Conservation (phyloP, 768 basidiomycete species). For the Coprinellus micaceus region DNA sequence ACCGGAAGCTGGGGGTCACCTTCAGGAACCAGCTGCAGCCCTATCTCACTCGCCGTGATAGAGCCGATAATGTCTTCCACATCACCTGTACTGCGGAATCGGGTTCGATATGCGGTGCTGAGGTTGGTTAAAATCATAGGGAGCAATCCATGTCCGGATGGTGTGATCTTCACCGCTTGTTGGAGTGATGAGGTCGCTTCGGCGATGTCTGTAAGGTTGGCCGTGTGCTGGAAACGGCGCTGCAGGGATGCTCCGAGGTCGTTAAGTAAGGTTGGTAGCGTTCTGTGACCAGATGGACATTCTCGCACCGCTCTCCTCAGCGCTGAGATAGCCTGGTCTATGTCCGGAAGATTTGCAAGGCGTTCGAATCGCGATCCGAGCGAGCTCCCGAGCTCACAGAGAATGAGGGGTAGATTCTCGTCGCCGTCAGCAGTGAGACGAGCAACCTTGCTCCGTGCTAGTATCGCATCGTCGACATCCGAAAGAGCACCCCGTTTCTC, state of each 20-base stretch:
- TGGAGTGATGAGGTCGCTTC: neutral
- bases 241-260: neutral
- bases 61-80: neutral
- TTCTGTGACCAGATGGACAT: neutral
- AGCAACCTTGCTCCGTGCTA: neutral
- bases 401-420: neutral
- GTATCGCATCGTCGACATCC: neutral
- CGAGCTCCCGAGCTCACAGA: conserved; percentile 20
- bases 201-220: neutral
- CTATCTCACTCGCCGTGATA: neutral
- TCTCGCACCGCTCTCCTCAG: conserved; percentile 12
- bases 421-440: neutral
- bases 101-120: neutral
- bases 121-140: neutral
- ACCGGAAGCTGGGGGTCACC: conserved; percentile 14
- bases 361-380: neutral
- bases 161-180: neutral
- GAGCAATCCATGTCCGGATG: neutral
- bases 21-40: conserved; percentile 10
- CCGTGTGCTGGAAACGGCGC: neutral
- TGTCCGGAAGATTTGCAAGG: conserved; percentile 14
- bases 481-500: neutral
- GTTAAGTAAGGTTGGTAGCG: neutral
- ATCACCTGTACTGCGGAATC: neutral
- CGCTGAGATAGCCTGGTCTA: conserved; percentile 19